phyloP scores from a whole-genome alignment of 2,329 filamentous ascomycete species.

The Arthrobotrys pseudoclavata region DNA sequence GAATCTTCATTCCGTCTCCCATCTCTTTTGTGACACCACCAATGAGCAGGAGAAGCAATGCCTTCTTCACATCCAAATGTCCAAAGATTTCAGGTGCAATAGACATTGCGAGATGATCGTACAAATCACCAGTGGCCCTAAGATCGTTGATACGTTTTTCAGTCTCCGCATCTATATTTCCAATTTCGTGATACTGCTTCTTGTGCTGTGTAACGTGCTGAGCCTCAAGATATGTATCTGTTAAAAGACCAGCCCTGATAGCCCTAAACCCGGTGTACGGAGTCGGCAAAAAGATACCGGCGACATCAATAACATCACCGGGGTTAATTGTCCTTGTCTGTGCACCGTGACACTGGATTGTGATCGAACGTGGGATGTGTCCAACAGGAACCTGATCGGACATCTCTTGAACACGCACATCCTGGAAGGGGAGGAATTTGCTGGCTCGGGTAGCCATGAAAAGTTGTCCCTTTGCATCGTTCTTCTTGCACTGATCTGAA shows the following conservation, averaged over 20 bases:
- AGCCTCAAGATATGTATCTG: constrained; percentile 95
- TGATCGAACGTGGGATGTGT: constrained; percentile 93
- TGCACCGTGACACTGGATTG: constrained; percentile 87
- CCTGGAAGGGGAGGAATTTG: constrained; percentile 97
- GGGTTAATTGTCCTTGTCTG: constrained; percentile 89
- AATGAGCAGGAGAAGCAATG: constrained; percentile 91
- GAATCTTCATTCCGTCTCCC: constrained; percentile 98
- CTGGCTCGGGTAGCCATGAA: constrained; percentile 95
- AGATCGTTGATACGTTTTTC: constrained; percentile 88
- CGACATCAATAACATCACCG: constrained; percentile 92
- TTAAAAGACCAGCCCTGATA: constrained; percentile 94
- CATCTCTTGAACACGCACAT: constrained; percentile 98
- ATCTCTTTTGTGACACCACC: constrained; percentile 97
- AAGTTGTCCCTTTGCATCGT: constrained; percentile 92
- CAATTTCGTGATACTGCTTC: constrained; percentile 93
- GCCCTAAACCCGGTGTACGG: constrained; percentile 99
- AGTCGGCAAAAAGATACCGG: constrained; percentile 94
- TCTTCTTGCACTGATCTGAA: constrained; percentile 88
- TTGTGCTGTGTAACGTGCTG: constrained; percentile 96
- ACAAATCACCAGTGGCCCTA: constrained; percentile 87
- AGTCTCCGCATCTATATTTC: constrained; percentile 80
- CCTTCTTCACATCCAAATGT: constrained; percentile 97
- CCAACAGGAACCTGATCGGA: constrained; percentile 99
- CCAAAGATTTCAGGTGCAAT: constrained; percentile 98
- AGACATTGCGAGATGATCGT: constrained; percentile 93